These are phyloP conservation scores for Pseudodiploospora longispora DNA, from an alignment of 2,329 filamentous ascomycete genomes.

Conservation along the genomic window DNA sequence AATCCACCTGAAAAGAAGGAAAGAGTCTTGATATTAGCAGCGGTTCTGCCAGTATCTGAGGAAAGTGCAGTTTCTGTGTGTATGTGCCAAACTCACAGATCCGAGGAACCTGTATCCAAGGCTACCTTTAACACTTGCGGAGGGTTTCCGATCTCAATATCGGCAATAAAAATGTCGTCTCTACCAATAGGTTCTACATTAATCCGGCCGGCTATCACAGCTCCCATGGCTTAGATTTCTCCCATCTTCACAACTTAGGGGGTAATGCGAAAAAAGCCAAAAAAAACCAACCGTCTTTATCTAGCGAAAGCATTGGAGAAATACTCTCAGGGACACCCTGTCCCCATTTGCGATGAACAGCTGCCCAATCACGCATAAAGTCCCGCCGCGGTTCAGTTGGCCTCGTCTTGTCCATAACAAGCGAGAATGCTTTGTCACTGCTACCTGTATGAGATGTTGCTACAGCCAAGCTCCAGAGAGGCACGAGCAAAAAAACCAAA, in stretches of 20 bases:
- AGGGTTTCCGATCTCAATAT: slow-evolving; percentile 39
- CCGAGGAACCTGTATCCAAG: slow-evolving; percentile 47
- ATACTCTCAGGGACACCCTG: slow-evolving; percentile 13
- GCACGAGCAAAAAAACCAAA: background rate
- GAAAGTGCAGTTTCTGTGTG: background rate
- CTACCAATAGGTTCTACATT: slow-evolving; percentile 28
- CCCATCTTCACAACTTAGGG: slow-evolving; percentile 1
- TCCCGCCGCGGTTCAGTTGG: slow-evolving; percentile 15
- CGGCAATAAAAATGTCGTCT: slow-evolving; percentile 36
- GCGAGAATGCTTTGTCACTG: slow-evolving; percentile 16
- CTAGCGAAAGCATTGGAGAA: slow-evolving; percentile 18
- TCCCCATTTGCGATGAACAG: slow-evolving; percentile 28
- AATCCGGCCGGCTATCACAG: slow-evolving; percentile 21
- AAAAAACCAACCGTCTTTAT: slow-evolving; percentile 17
- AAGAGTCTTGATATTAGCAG: background rate
- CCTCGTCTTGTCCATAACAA: slow-evolving; percentile 16
- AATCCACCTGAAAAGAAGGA: slow-evolving; percentile 36
- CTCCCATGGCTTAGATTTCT: slow-evolving; percentile 8
- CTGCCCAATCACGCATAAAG: slow-evolving; percentile 26
- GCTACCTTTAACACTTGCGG: slow-evolving; percentile 39
- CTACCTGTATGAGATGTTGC: background rate
- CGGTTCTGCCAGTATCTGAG: too few species aligned
- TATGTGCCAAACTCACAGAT: slow-evolving; percentile 47
- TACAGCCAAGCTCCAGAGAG: background rate
- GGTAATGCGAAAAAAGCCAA: background rate